Base-by-base conservation (phyloP, 345 rosid genomes). In the Dimocarpus longan region DNA sequence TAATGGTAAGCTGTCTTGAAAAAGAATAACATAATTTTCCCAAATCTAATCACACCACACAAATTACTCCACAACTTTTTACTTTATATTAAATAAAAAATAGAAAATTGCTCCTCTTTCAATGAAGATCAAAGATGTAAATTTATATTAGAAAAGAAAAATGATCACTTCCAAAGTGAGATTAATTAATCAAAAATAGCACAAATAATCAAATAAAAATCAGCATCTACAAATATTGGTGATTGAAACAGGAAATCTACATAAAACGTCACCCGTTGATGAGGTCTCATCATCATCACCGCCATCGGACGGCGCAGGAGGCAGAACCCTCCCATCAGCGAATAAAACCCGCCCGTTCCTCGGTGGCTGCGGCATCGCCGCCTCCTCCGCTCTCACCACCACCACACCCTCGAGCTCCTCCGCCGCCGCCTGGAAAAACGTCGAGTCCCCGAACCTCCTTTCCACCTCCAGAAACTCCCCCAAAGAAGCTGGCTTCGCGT, bases 401-500 rank as follows among this genome's bases (percentile, higher is more conserved):
- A 79, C 85, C 64, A 82, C 88, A 24, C 86, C 91, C 24, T 90
- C 93, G 28, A 88, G 80, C 87, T 89, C 93, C 86, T 89, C 93
- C 57, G 87, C 82, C n/a, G 92, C 91, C 1, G 86, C 87, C 70
- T 78, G 86, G 50, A 78, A 91, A 66, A 88, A 87, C 11, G 86
- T 88, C 6, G 82, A 88, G 71, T 92, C 97, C 0, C 95, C 97
- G 43, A 88, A 93, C 84, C 97, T 88, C 82, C 98, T 74, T 80
- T 95, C 98, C 56, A 93, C 95, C 87, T 93, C 98, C 11, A 95
- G 83, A 81, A 91, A 95, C 83, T 95, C 98, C 1, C 93, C 97
- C 8, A 95, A 91, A 5, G 98, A 95, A 5, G 95, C 91, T 37
- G 94, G 91, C 74, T 85, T 91, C 2, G 87, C 83, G 42, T 82